phyloP scores from a whole-genome alignment of 441 rosid species.

The Brassica balearica region DNA sequence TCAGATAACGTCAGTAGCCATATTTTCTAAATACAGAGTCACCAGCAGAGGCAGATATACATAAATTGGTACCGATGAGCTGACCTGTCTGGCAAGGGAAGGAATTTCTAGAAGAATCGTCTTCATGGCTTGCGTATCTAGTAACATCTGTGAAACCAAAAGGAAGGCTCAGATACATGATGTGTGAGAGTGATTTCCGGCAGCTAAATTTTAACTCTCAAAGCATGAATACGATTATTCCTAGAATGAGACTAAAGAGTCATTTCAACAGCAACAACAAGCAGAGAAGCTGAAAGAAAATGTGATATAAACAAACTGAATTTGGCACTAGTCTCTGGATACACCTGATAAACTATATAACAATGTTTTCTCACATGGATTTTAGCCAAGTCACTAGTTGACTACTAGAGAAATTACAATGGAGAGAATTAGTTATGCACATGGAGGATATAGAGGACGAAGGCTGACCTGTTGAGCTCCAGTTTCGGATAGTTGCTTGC shows the following conservation, averaged over 20 bases:
- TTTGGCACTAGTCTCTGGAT: constrained; percentile 19
- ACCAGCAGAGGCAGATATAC: constrained; percentile 14
- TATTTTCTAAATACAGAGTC: constrained; percentile 1
- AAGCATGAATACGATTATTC: not conserved
- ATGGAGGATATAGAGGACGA: constrained; percentile 11
- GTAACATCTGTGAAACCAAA: constrained; percentile 76
- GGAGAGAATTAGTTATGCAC: constrained; percentile 14
- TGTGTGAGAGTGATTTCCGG: not conserved
- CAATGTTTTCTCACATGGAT: not conserved
- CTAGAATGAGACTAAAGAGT: not conserved
- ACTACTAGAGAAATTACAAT: constrained; percentile 12
- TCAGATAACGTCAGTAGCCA: not conserved
- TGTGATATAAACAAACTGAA: constrained; percentile 9
- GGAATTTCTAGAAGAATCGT: constrained; percentile 96
- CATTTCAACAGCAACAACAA: constrained; percentile 13
- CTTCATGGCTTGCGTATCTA: constrained; percentile 98
- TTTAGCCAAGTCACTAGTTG: constrained; percentile 27
- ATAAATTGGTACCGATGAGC: constrained; percentile 27
- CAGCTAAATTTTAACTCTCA: constrained; percentile 5
- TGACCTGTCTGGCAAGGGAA: constrained; percentile 91
- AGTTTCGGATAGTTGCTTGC: constrained; percentile 97
- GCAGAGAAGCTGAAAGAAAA: not conserved
- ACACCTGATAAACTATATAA: constrained; percentile 6
- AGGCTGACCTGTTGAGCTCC: constrained; percentile 94
- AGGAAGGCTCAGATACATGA: constrained; percentile 17